Percentiles rank a stretch among this genome's conserved stretches.
phyloP scores from a whole-genome alignment of 1,284 basidiomycete species.

The Boletellus deceptivus region DNA sequence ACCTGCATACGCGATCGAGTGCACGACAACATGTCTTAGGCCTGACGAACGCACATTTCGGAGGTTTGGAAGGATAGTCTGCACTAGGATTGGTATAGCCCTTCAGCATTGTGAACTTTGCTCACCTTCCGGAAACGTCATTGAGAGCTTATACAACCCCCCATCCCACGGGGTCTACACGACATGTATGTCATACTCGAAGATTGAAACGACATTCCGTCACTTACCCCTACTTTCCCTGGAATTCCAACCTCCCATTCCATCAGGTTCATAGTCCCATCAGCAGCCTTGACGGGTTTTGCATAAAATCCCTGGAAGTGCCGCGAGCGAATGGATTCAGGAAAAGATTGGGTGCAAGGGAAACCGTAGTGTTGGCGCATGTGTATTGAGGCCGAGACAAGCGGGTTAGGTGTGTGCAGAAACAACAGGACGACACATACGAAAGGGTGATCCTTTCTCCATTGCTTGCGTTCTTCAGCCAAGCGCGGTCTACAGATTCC shows the following conservation, averaged over 20 bases:
- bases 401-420: conserved; percentile 1
- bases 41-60: conserved; percentile 69
- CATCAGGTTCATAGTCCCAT: conserved; percentile 95
- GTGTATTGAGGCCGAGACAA: conserved; percentile 1
- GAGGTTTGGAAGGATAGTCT: conserved; percentile 96
- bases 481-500: conserved; percentile 83
- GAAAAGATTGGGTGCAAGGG: background rate
- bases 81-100: conserved; percentile 5
- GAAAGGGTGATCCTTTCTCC: conserved; percentile 99
- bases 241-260: conserved; percentile 98
- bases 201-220: conserved; percentile 5
- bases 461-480: conserved; percentile 97
- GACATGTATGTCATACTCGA: conserved; percentile 10
- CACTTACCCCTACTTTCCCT: conserved; percentile 76
- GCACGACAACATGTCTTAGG: conserved; percentile 1
- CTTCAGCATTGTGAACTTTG: background rate
- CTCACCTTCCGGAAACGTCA: conserved; percentile 93
- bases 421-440: conserved; percentile 52
- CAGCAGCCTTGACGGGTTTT: conserved; percentile 82
- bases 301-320: conserved; percentile 88
- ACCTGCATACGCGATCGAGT: conserved; percentile 49
- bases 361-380: background rate
- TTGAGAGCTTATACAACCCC: conserved; percentile 89
- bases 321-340: conserved; percentile 5
- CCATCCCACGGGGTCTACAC: conserved; percentile 93